phyloP scores from a whole-genome alignment of 2,329 filamentous ascomycete genomes.

The Phyllosticta capitalensis region DNA sequence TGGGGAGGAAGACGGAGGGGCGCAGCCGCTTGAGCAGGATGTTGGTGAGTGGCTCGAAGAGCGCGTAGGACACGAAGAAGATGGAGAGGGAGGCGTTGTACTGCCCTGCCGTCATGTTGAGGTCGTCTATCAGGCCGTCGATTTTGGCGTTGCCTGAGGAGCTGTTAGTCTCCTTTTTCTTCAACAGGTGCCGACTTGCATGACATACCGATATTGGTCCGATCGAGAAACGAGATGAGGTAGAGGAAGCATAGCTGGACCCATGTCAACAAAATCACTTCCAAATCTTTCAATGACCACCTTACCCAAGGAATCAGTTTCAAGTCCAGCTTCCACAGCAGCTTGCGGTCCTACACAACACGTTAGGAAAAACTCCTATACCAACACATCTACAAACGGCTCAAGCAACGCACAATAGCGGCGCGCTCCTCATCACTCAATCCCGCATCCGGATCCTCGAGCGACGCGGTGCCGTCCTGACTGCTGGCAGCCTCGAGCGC shows the following conservation, averaged over 20 bases:
- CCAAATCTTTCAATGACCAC: background rate
- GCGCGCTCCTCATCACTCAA: slow-evolving; percentile 54
- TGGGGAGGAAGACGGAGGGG: slow-evolving; percentile 70
- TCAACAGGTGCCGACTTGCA: background rate
- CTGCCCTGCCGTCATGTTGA: slow-evolving; percentile 52
- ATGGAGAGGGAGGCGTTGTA: slow-evolving; percentile 72
- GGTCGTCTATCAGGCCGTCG: slow-evolving; percentile 47
- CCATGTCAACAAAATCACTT: background rate
- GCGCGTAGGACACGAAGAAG: slow-evolving; percentile 77
- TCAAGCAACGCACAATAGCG: slow-evolving; percentile 42
- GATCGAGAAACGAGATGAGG: slow-evolving; percentile 58
- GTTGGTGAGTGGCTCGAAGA: slow-evolving; percentile 73
- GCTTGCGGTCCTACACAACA: slow-evolving; percentile 45
- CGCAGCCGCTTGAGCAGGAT: slow-evolving; percentile 66
- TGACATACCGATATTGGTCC: slow-evolving; percentile 54
- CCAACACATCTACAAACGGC: background rate
- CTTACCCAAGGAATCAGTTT: slow-evolving; percentile 50
- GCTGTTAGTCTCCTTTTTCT: background rate
- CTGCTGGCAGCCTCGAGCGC: slow-evolving; percentile 3
- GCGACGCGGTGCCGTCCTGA: slow-evolving; percentile 11
- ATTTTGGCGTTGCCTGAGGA: slow-evolving; percentile 53
- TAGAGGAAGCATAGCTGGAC: slow-evolving; percentile 58
- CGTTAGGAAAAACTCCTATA: background rate
- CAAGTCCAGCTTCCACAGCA: slow-evolving; percentile 53
- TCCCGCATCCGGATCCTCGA: slow-evolving; percentile 52